Percentiles rank a stretch among this genome's conserved stretches.
phyloP scores from a whole-genome alignment of 352 stramenopile species.

The Globisporangium cystogenes region DNA sequence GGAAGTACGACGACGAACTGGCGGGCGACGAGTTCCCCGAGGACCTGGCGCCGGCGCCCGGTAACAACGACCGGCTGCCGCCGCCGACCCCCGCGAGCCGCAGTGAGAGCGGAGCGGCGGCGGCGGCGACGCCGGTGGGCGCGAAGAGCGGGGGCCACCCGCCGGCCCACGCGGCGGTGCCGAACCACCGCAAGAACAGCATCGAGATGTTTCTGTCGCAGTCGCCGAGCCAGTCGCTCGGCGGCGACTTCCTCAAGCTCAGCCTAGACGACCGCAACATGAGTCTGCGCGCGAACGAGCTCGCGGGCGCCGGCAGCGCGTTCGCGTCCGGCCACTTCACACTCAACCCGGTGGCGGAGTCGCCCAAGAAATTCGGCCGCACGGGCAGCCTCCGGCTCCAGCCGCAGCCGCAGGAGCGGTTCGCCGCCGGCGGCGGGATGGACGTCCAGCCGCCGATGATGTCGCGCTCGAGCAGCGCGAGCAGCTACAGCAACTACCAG shows the following conservation, averaged over 20 bases:
- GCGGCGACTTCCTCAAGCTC: conserved; percentile 72
- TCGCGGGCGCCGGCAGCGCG: conserved; percentile 6
- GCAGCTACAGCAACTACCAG: conserved; percentile 31
- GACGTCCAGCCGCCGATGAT: conserved; percentile 27
- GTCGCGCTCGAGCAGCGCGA: conserved; percentile 27
- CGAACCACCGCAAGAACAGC: conserved; percentile 75
- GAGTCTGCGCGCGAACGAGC: conserved; percentile 25
- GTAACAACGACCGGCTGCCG: conserved; percentile 28
- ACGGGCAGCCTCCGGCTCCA: conserved; percentile 9
- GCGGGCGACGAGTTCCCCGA: conserved; percentile 5
- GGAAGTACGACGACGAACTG: conserved; percentile 34
- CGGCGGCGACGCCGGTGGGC: too few relatives aligned
- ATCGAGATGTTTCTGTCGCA: conserved; percentile 88
- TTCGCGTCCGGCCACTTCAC: conserved; percentile 47
- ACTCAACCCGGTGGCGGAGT: conserved; percentile 39
- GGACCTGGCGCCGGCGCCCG: conserved; percentile 10
- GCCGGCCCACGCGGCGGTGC: conserved; percentile 4
- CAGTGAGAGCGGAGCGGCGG: conserved; percentile 9
- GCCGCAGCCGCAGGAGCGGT: conserved; percentile 21
- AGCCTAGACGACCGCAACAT: conserved; percentile 58
- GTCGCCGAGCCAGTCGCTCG: conserved; percentile 70
- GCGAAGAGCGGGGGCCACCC: too few relatives aligned
- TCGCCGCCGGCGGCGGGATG: not conserved
- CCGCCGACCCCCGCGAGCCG: conserved; percentile 31
- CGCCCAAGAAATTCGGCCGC: conserved; percentile 30